Conservation (phyloP, 1,284 basidiomycete genomes). For the Ceratobasidium sp. region DNA sequence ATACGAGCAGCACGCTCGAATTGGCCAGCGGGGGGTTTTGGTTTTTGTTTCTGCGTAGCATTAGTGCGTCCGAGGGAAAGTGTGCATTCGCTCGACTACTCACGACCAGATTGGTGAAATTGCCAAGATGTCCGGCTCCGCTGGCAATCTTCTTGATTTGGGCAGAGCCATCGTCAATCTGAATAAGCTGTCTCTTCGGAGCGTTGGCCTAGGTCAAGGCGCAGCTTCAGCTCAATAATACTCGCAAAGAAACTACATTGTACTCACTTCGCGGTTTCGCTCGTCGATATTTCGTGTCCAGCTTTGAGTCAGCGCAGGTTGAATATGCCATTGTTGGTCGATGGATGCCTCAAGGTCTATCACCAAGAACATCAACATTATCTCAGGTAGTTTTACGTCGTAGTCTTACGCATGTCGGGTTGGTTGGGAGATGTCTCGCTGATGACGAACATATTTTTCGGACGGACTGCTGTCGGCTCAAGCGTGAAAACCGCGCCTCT, state of each 20-base stretch:
- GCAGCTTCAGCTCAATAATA: not conserved
- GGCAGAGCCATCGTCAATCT: slow-evolving; percentile 28
- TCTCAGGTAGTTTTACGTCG: not conserved
- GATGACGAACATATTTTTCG: slow-evolving; percentile 36
- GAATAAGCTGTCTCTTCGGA: slow-evolving; percentile 31
- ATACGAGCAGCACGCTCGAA: slow-evolving; percentile 90
- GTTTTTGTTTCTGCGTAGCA: slow-evolving; percentile 60
- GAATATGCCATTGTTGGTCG: slow-evolving; percentile 33
- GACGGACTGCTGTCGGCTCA: slow-evolving; percentile 57
- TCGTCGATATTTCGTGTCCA: slow-evolving; percentile 35
- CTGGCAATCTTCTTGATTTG: slow-evolving; percentile 37
- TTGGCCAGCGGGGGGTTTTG: slow-evolving; percentile 54
- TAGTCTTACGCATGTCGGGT: slow-evolving; percentile 32
- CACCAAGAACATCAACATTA: not conserved
- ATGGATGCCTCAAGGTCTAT: slow-evolving; percentile 18
- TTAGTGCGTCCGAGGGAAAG: slow-evolving; percentile 50
- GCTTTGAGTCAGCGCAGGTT: slow-evolving; percentile 32
- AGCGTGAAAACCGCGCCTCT: slow-evolving; percentile 64
- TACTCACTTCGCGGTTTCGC: slow-evolving; percentile 30
- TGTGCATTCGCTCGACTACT: slow-evolving; percentile 8
- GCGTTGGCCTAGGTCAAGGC: slow-evolving; percentile 18
- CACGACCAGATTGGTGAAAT: slow-evolving; percentile 35
- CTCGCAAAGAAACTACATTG: not conserved
- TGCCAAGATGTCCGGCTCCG: slow-evolving; percentile 28
- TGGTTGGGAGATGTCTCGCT: slow-evolving; percentile 18